Percentiles rank a stretch among this genome's conserved stretches.
These are phyloP conservation scores for Cryptococcus amylolentus DNA, from an alignment of 1,284 basidiomycete genomes.

Conservation along the genomic window DNA sequence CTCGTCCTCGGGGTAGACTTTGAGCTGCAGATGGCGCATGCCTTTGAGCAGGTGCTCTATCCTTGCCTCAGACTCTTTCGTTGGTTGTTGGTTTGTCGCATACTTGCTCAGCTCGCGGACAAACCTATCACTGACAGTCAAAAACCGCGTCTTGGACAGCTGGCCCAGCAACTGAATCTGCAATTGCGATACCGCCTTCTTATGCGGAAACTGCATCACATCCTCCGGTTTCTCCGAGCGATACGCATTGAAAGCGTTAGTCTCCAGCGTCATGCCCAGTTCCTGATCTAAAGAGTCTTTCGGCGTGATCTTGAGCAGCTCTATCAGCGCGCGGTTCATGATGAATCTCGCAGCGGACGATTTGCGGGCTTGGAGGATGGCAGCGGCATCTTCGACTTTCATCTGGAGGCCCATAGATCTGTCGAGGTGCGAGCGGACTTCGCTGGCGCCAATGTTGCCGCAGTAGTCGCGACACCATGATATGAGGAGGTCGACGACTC, in stretches of 20 bases:
- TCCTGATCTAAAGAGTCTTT: slow-evolving; percentile 73
- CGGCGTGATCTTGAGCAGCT: slow-evolving; percentile 66
- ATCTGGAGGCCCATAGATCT: slow-evolving; percentile 39
- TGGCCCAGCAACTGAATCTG: slow-evolving; percentile 78
- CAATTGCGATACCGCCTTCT: slow-evolving; percentile 72
- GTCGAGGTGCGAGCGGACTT: slow-evolving; percentile 38
- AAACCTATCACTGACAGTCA: slow-evolving; percentile 83
- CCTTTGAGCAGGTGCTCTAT: slow-evolving; percentile 79
- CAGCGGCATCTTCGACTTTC: slow-evolving; percentile 56
- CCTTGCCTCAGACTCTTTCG: slow-evolving; percentile 72
- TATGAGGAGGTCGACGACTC: slow-evolving; percentile 80
- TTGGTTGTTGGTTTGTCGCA: slow-evolving; percentile 66
- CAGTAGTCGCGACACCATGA: slow-evolving; percentile 78
- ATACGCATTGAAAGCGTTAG: slow-evolving; percentile 82
- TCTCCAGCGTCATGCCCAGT: slow-evolving; percentile 72
- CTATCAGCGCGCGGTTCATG: slow-evolving; percentile 78
- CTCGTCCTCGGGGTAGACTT: slow-evolving; percentile 87
- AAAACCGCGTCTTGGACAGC: slow-evolving; percentile 73
- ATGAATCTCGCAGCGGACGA: slow-evolving; percentile 76
- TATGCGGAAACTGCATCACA: slow-evolving; percentile 55
- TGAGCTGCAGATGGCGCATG: slow-evolving; percentile 72
- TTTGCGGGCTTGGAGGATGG: slow-evolving; percentile 68
- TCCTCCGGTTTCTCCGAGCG: slow-evolving; percentile 62
- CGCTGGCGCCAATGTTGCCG: slow-evolving; percentile 59
- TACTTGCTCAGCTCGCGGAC: slow-evolving; percentile 67